Percentiles rank a stretch among this genome's conserved stretches.
phyloP scores from a whole-genome alignment of 805 yeast species.

The Wickerhamomyces chaumierensis region DNA sequence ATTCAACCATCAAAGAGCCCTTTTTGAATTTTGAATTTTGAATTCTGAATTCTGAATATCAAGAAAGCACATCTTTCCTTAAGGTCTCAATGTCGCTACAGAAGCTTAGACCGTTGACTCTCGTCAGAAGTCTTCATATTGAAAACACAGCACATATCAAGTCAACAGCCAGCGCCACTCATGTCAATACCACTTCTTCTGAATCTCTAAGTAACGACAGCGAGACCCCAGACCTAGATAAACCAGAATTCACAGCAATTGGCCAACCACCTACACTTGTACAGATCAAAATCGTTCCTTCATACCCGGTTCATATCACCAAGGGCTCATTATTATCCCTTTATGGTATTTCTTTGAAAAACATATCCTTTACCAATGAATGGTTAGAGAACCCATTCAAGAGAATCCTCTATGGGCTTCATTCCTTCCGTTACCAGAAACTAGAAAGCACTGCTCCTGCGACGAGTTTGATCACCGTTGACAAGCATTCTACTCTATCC shows the following conservation, averaged over 20 bases:
- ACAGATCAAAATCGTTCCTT: slow-evolving; percentile 44
- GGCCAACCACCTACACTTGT: slow-evolving; percentile 40
- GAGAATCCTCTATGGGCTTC: slow-evolving; percentile 32
- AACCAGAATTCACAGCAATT: slow-evolving; percentile 28
- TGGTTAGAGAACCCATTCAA: slow-evolving; percentile 24
- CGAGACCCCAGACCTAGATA: slow-evolving; percentile 4
- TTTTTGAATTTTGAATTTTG: too few relatives aligned
- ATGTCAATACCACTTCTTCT: slow-evolving; percentile 5
- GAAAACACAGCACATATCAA: slow-evolving; percentile 1
- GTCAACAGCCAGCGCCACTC: neutral
- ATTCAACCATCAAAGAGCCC: too few relatives aligned
- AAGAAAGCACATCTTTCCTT: too few relatives aligned
- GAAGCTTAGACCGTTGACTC: neutral
- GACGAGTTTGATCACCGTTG: slow-evolving; percentile 7
- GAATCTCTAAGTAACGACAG: slow-evolving; percentile 1
- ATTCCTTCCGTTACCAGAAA: slow-evolving; percentile 33
- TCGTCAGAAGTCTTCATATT: slow-evolving; percentile 2
- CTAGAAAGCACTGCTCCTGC: slow-evolving; percentile 25
- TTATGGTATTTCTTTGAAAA: slow-evolving; percentile 18
- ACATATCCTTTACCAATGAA: slow-evolving; percentile 8
- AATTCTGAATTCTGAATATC: too few relatives aligned
- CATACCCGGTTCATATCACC: slow-evolving; percentile 39
- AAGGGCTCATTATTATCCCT: slow-evolving; percentile 40
- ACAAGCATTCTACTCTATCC: slow-evolving; percentile 4
- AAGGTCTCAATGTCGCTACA: neutral